These are phyloP conservation scores for Tagetes patula DNA, from an alignment of 129 eudicot species.

Conservation along the genomic window DNA sequence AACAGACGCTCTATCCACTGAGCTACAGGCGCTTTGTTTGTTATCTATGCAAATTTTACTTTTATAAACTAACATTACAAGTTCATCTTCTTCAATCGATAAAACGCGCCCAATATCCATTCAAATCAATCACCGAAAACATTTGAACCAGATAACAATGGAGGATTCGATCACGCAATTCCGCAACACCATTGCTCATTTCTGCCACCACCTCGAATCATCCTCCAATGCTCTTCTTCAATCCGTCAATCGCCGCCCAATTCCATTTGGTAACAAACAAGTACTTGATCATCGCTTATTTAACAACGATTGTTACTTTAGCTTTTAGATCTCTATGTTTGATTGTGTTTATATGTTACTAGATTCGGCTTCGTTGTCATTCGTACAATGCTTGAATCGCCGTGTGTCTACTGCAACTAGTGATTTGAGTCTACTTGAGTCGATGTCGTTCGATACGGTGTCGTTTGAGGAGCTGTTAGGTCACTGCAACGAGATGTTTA, in stretches of 20 bases:
- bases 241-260: constrained; percentile 81
- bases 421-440: constrained; percentile 76
- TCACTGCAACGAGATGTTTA: constrained; percentile 70
- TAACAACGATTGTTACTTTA: background rate
- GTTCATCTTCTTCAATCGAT: background rate
- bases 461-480: constrained; percentile 95
- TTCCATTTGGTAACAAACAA: constrained; percentile 58
- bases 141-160: constrained; percentile 37
- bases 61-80: too few relatives aligned
- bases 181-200: constrained; percentile 52
- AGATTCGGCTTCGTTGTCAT: constrained; percentile 86
- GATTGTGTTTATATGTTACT: background rate
- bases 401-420: constrained; percentile 57
- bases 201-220: constrained; percentile 71
- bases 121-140: background rate
- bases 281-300: background rate
- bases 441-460: constrained; percentile 81
- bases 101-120: background rate
- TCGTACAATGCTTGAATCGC: constrained; percentile 64
- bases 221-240: constrained; percentile 74
- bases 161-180: constrained; percentile 57
- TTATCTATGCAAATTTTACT: fast-evolving
- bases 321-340: constrained; percentile 1
- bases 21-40: constrained; percentile 71
- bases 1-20: constrained; percentile 99